phyloP scores from a whole-genome alignment of 768 basidiomycete species.

The Mycena floridula region DNA sequence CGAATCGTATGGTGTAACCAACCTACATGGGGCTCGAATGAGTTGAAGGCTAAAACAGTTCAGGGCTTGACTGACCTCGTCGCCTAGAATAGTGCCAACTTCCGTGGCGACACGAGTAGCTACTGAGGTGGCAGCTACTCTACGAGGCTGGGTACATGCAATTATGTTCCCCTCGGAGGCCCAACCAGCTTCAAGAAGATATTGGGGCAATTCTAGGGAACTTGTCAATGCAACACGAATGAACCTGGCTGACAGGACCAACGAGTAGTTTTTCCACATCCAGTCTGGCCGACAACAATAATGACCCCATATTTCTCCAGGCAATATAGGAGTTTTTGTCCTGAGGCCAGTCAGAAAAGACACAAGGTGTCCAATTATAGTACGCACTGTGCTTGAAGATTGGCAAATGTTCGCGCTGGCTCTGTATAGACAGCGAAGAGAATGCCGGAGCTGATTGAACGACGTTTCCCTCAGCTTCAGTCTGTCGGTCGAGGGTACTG shows the following conservation, averaged over 20 bases:
- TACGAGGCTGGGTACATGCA: constrained; percentile 88
- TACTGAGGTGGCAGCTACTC: constrained; percentile 94
- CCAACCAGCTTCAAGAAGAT: constrained; percentile 92
- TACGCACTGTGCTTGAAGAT: constrained; percentile 83
- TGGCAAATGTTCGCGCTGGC: constrained; percentile 77
- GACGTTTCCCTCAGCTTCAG: constrained; percentile 69
- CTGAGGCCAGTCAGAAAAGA: constrained; percentile 30
- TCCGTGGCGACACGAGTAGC: constrained; percentile 90
- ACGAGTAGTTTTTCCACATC: constrained; percentile 98
- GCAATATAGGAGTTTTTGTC: constrained; percentile 73
- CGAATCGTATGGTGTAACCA: constrained; percentile 96
- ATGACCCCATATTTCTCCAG: constrained; percentile 80
- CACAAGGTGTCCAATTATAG: constrained; percentile 2
- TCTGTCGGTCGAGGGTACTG: constrained; percentile 78
- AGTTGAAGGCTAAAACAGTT: too few species aligned
- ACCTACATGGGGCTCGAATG: constrained; percentile 62
- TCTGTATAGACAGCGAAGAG: constrained; percentile 55
- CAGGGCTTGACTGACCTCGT: constrained; percentile 83
- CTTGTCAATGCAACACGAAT: constrained; percentile 9
- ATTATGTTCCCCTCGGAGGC: constrained; percentile 75
- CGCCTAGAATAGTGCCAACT: constrained; percentile 81
- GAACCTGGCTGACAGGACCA: constrained; percentile 22
- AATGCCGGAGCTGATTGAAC: constrained; percentile 58
- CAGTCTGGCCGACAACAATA: constrained; percentile 92
- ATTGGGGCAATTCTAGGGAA: constrained; percentile 85